These are phyloP conservation scores for Ophiostoma novo-ulmi DNA, from an alignment of 2,329 filamentous ascomycete genomes.

Conservation along the genomic window DNA sequence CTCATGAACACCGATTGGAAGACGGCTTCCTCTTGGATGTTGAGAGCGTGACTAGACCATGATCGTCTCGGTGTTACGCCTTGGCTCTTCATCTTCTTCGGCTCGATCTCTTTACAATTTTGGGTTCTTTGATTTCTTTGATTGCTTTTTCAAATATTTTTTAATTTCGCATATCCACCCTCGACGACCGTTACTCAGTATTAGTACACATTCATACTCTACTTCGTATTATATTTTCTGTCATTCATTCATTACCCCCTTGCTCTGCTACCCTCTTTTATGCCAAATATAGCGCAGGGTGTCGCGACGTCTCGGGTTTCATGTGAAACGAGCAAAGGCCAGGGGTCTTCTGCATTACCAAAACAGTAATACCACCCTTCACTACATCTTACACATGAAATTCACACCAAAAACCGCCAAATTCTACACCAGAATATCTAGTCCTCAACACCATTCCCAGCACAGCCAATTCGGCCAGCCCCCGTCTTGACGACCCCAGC, in stretches of 20 bases:
- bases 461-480: not conserved
- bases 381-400: not conserved
- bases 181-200: not conserved
- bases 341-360: not conserved
- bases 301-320: conserved; percentile 43
- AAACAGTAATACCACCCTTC: not conserved
- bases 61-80: conserved; percentile 12
- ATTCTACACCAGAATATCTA: not conserved
- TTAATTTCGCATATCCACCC: not conserved
- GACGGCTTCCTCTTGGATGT: conserved; percentile 15
- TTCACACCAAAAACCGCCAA: too few relatives aligned
- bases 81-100: not conserved
- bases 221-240: too few relatives aligned
- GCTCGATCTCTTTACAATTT: not conserved
- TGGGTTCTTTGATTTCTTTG: not conserved
- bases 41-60: conserved; percentile 8
- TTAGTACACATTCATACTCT: not conserved
- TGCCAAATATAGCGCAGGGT: conserved; percentile 17
- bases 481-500: conserved; percentile 28
- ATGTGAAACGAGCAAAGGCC: conserved; percentile 38
- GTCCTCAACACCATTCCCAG: not conserved
- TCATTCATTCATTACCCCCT: not conserved
- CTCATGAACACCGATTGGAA: not conserved
- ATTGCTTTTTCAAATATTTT: not conserved
- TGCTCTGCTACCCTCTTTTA: not conserved